A percentile compares a stretch with the other conserved stretches of the same genome.
phyloP scores from a whole-genome alignment of 495 filamentous ascomycete species.

The Coniosporium apollinis region DNA sequence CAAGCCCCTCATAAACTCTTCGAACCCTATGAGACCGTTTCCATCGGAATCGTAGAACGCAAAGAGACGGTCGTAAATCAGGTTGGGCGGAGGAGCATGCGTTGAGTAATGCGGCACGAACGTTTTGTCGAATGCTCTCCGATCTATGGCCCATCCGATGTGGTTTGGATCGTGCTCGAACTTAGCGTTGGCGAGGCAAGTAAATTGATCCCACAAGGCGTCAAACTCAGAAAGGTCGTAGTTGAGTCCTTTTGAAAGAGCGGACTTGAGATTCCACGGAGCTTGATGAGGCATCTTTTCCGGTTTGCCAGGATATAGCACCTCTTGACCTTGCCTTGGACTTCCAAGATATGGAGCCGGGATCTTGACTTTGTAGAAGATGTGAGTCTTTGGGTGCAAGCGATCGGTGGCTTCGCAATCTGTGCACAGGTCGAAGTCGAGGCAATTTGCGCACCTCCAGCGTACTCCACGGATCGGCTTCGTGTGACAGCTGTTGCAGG shows the following conservation, averaged over 20 bases:
- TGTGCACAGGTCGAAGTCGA: constrained; percentile 72
- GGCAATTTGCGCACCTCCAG: constrained; percentile 16
- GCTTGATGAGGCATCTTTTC: constrained; percentile 42
- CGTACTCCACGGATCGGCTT: constrained; percentile 73
- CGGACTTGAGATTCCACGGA: too few species aligned
- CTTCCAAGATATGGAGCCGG: constrained; percentile 52
- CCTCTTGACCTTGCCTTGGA: constrained; percentile 50
- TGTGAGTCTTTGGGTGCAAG: constrained; percentile 68
- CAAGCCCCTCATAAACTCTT: constrained; percentile 77
- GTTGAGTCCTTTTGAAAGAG: too few species aligned
- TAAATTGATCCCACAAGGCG: constrained; percentile 92
- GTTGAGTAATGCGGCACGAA: constrained; percentile 69
- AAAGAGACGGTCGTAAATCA: constrained; percentile 93
- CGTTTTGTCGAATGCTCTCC: constrained; percentile 77
- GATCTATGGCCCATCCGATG: constrained; percentile 69
- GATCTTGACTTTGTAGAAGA: constrained; percentile 85
- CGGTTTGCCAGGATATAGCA: constrained; percentile 86
- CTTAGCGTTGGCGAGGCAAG: constrained; percentile 70
- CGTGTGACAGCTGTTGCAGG: constrained; percentile 71
- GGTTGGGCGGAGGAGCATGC: constrained; percentile 60
- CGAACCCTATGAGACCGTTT: constrained; percentile 82
- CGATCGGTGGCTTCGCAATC: constrained; percentile 61
- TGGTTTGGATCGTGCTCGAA: constrained; percentile 70
- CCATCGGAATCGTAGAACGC: constrained; percentile 84
- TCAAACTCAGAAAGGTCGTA: constrained; percentile 70